phyloP scores from a whole-genome alignment of 1,284 basidiomycete genomes.

The Ceratobasidium sp. region DNA sequence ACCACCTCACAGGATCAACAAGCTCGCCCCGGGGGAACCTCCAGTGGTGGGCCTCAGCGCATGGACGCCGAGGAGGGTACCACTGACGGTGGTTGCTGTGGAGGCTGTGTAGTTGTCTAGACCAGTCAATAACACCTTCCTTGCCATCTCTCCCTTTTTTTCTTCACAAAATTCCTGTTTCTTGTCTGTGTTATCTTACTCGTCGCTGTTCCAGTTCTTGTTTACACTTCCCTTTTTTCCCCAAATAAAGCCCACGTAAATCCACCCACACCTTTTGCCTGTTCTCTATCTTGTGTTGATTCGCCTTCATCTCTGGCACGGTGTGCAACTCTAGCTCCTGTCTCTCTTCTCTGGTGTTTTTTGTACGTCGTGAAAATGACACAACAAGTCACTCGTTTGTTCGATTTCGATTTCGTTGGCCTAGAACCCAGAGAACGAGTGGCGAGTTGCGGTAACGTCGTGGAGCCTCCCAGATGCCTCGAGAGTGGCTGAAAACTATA shows the following conservation, averaged over 20 bases:
- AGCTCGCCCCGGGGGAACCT: constrained; percentile 11
- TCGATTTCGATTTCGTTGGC: no score
- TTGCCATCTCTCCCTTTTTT: not conserved
- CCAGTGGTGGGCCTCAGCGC: constrained; percentile 4
- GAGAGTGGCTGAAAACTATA: no score
- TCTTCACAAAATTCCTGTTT: not conserved
- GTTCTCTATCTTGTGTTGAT: no score
- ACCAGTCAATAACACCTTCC: not conserved
- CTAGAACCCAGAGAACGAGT: no score
- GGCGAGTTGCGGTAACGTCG: no score
- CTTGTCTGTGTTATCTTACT: constrained; percentile 23
- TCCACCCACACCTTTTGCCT: not conserved
- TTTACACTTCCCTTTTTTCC: not conserved
- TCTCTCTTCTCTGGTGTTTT: not conserved
- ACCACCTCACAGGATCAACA: constrained; percentile 35
- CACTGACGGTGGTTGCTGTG: constrained; percentile 69
- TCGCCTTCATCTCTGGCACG: no score
- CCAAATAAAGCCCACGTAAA: not conserved
- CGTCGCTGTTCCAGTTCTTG: constrained; percentile 14
- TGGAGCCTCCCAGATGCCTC: no score
- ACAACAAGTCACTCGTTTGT: no score
- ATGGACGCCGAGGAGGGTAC: constrained; percentile 51
- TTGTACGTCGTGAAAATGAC: no score
- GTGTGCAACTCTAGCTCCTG: not conserved
- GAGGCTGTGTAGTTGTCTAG: constrained; percentile 70